Evolutionary conservation across 2,329 filamentous ascomycete genomes (phyloP), one percentile per base, ranked within the genome.

Genomic region (Fusarium penzigii): DNA sequence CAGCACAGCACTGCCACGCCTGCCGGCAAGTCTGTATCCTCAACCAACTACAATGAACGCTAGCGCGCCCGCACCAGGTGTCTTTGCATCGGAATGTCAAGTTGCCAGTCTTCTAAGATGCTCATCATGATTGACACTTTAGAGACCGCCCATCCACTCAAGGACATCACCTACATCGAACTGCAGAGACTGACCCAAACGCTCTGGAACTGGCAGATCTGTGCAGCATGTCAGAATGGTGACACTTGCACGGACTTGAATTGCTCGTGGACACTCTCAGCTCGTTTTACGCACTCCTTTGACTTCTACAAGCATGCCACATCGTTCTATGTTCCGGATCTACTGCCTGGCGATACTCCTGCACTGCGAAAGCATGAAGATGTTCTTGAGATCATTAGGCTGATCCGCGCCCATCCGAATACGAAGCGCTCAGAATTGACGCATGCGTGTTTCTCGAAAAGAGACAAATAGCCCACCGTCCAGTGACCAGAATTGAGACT

Each of bases 81-180:
- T 25, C 20, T 25, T 25, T 25, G 20, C 20, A 25, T 25, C 20
- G 20, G 20, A 25, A 25, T 25, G 20, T 25, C 20, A 25, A 25
- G 20, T 25, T 25, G 20, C 20, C 36, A 13, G 36, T 39, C n/a
- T 13, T 39, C 36, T 16, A 39, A 39, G 12, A 16, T 16, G 12
- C 36, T 39, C 36, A 39, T 13, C 36, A 47, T 47, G 38, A 47
- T 42, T 34, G 45, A 29, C 13, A 41, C 45, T 17, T 25, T 47
- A 9, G 29, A 29, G 39, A 41, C 45, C 10, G 38, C 45, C 5
- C 42, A 41, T 14, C 39, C 45, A 7, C 45, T 42, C n/a, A 7
- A 41, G 39, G 34, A 17, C 17, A 29, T 20, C 6, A 41, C 29
- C n/a, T 17, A 38, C 16, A 32, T 9, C 25, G 25, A 48, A 29